A percentile compares a stretch with the other conserved stretches of the same genome.
These are phyloP conservation scores for Jaltomata sinuosa DNA, from an alignment of 257 asterid species.

Conservation along the genomic window DNA sequence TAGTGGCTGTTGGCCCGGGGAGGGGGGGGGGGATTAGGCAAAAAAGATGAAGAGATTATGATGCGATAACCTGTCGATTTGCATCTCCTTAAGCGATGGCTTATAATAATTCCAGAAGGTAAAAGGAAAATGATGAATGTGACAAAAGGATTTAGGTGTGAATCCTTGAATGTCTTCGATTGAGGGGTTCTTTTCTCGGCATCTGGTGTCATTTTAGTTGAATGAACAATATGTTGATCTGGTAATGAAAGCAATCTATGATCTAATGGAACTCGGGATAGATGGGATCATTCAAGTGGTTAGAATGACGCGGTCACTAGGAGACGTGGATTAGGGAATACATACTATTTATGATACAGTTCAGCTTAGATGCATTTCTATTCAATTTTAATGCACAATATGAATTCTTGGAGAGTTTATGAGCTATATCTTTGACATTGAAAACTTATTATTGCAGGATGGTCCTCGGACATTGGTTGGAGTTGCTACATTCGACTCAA, in stretches of 20 bases:
- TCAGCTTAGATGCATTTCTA: background rate
- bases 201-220: background rate
- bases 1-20: background rate
- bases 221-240: background rate
- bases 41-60: background rate
- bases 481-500: conserved; percentile 90
- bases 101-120: background rate
- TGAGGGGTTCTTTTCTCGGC: background rate
- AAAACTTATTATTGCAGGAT: conserved; percentile 51
- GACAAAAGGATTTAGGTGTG: background rate
- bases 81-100: background rate
- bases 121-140: background rate
- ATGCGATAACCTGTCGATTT: background rate
- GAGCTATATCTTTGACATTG: background rate
- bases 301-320: background rate
- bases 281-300: background rate
- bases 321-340: background rate
- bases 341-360: background rate
- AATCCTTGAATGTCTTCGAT: background rate
- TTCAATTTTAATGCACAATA: background rate
- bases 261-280: background rate
- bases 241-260: background rate
- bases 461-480: conserved; percentile 94
- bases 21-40: background rate
- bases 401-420: background rate